Percentiles rank a stretch among this genome's conserved stretches.
Evolutionary conservation across 2,329 filamentous ascomycete species (phyloP).

Genomic region (Didymosphaeria variabile): DNA sequence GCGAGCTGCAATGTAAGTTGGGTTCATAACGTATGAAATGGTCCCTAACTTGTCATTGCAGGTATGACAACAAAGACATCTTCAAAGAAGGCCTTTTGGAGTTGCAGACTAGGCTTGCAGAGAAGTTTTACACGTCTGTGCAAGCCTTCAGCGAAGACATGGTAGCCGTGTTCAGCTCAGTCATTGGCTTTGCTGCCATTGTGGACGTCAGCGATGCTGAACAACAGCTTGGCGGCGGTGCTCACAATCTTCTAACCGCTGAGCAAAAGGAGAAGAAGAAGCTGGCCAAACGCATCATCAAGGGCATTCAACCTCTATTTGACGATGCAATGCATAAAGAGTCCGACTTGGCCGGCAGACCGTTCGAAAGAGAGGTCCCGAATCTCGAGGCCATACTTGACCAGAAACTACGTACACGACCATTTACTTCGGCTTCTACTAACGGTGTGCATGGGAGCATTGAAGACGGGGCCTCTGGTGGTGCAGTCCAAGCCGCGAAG

Average conservation of each 20-base stretch:
- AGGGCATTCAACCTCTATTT: slow-evolving; percentile 78
- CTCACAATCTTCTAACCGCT: slow-evolving; percentile 54
- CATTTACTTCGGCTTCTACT: slow-evolving; percentile 37
- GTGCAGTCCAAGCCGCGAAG: slow-evolving; percentile 15
- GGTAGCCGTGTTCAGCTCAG: slow-evolving; percentile 63
- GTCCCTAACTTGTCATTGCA: slow-evolving; percentile 21
- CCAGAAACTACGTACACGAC: slow-evolving; percentile 66
- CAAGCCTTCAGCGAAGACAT: slow-evolving; percentile 68
- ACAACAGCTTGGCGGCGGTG: slow-evolving; percentile 52
- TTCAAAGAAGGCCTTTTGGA: slow-evolving; percentile 64
- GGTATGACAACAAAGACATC: slow-evolving; percentile 59
- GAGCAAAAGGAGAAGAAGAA: slow-evolving; percentile 84
- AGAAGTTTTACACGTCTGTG: slow-evolving; percentile 68
- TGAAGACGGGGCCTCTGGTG: slow-evolving; percentile 25
- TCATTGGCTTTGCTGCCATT: slow-evolving; percentile 60
- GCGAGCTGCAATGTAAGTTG: slow-evolving; percentile 81
- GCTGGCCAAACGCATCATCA: slow-evolving; percentile 89
- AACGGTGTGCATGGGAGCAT: slow-evolving; percentile 34
- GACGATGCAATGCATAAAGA: slow-evolving; percentile 82
- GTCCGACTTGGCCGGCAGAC: slow-evolving; percentile 77
- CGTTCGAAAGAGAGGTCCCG: slow-evolving; percentile 73
- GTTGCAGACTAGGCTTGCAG: slow-evolving; percentile 63
- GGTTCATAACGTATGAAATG: slow-evolving; percentile 20
- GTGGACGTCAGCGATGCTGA: slow-evolving; percentile 52
- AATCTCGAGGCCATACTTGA: slow-evolving; percentile 80